Evolutionary conservation across 1,284 basidiomycete genomes (phyloP), one percentile per base, ranked within the genome.

Genomic region (Wolfiporia cocos): DNA sequence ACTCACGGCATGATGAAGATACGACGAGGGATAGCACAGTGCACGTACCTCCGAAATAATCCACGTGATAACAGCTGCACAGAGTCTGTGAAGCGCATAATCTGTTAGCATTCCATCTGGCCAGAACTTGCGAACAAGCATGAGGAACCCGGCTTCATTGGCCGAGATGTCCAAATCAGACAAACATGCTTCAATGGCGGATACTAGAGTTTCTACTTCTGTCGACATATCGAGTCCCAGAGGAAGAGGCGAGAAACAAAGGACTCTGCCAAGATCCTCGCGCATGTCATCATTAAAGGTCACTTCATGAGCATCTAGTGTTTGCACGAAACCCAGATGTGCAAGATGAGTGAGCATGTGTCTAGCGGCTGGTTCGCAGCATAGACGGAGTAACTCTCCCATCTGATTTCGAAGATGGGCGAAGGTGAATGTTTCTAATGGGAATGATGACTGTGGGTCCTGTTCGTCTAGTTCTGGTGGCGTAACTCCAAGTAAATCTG

Each of bases 71-170:
- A 83, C 63, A 10, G 67, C 66, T 37, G 68, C 68, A n/a, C 73
- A 64, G 19, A 83, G 59, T 38, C 79, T 67, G 39, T 65, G 69
- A 39, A 76, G 57, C 5, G 73, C 80, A 58, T 88, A 87, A 19
- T 80, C 75, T 5, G 86, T 81, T 34, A 78, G 71, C 61, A 87
- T 69, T 5, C 78, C 72, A 49, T 76, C 82, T 0, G 87, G 86
- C 79, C 81, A 87, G 46, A 86, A 75, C 47, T 78, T 72, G 38
- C 77, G 72, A 9, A 67, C 63, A 14, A 90, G 65, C 9, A 90
- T 63, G 5, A 84, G 60, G 41, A 89, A 72, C 0, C 80, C 87
- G 17, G 74, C 67, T 61, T 92, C 87, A 53, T 88, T 87, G 23
- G 80, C 68, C 0, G 81, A 76, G 18, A 91, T 63, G 57, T 87